Base-by-base conservation (phyloP, 1,284 basidiomycete species). In the Ceratobasidium sp. region DNA sequence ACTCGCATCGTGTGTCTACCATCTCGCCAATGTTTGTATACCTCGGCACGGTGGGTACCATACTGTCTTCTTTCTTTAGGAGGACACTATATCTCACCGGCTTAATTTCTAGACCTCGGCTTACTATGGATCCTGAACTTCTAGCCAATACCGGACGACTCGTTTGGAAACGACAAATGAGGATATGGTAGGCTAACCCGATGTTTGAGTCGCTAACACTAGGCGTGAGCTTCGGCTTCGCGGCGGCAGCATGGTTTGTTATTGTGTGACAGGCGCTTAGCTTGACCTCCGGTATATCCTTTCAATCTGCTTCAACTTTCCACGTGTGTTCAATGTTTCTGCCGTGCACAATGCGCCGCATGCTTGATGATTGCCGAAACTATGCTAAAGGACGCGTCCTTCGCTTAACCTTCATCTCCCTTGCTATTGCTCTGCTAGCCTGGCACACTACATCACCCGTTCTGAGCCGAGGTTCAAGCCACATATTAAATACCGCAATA, bases 141-240 rank as follows among this genome's bases (percentile, higher is more conserved):
- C 17, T 7, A 40, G 38, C 38, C 7, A 17, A 17, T 40, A 7
- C 8, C 17, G 38, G 7, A 40, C 8, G 38, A 12, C 13, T 12
- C 20, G 10, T n/a, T 7, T 7, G 13, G 45, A 20, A 20, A 47
- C n/a, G 20, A 20, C 13, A 20, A 22, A 7, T 47, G 10, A 20
- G n/a, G 10, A 10, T 20, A 20, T 47, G 45, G 22, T 22, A 47
- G 45, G 45, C 45, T 22, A 22, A 22, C 20, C 20, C 10, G 45
- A 22, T 12, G 7, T 47, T 47, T 20, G 25, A 53, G 35, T 20
- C 60, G 60, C 60, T 52, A 52, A 65, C 49, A 40, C 13, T 65
- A 65, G 34, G 60, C 60, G 60, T 27, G 17, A 35, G 47, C 60
- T 65, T 65, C 60, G 60, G 35, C 34, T 65, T 65, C 49, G 32